Evolutionary conservation across 208 protist genomes (phyloP).

Genomic region (Acanthamoeba quina): DNA sequence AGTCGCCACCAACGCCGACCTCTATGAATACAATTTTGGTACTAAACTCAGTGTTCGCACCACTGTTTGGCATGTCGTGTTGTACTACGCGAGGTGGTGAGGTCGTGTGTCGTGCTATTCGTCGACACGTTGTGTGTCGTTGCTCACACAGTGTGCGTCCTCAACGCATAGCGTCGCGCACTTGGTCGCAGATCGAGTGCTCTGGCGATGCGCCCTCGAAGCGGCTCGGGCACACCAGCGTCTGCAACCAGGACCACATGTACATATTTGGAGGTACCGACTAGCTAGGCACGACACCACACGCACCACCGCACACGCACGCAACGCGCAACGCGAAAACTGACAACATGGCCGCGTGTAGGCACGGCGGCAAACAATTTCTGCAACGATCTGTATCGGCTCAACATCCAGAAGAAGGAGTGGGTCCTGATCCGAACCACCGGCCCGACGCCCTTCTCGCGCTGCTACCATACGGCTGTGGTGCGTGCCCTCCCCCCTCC

Average conservation of each 20-base stretch:
- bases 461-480: constrained; percentile 30
- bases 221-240: constrained; percentile 7
- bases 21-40: constrained; percentile 24
- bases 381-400: background rate
- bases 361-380: background rate
- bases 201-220: constrained; percentile 50
- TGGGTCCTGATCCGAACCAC: background rate
- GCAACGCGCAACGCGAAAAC: no score
- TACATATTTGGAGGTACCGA: constrained; percentile 68
- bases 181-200: background rate
- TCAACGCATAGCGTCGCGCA: background rate
- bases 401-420: background rate
- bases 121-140: background rate
- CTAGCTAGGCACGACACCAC: no score
- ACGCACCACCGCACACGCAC: no score
- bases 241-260: constrained; percentile 6
- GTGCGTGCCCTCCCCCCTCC: background rate
- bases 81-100: background rate
- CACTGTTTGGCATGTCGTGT: background rate
- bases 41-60: background rate
- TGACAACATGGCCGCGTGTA: no score
- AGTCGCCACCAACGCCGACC: constrained; percentile 2
- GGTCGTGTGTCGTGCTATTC: background rate
- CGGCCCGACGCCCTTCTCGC: background rate
- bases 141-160: background rate